Evolutionary conservation across 768 basidiomycete species (phyloP).

Genomic region (Russula dissimulans): DNA sequence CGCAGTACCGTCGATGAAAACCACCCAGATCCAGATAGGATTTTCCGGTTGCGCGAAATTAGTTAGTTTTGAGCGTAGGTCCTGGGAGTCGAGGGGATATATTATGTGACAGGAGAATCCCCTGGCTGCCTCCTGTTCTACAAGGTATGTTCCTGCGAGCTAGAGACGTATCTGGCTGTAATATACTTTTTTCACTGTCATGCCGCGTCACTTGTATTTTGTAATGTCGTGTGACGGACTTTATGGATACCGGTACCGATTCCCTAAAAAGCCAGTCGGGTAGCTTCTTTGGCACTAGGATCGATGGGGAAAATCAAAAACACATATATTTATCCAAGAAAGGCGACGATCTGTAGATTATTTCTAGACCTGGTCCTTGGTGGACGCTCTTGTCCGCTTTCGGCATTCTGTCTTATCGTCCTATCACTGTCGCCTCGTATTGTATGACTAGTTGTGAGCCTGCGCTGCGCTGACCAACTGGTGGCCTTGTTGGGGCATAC

Average conservation of each 20-base stretch:
- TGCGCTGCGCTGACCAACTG: too few species aligned
- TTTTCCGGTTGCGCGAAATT: neutral
- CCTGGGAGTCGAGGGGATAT: too few species aligned
- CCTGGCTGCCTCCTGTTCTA: neutral
- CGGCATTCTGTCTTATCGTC: neutral
- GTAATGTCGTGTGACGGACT: neutral
- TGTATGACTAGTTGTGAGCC: too few species aligned
- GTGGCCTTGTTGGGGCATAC: too few species aligned
- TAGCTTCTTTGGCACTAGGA: too few species aligned
- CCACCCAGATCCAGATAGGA: neutral
- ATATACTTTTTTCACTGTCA: neutral
- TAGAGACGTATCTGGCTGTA: neutral
- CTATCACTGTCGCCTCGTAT: neutral
- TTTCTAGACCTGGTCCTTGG: neutral
- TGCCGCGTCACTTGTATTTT: neutral
- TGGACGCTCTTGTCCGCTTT: neutral
- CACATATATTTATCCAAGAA: neutral
- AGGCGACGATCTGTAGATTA: neutral
- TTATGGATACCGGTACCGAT: too few species aligned
- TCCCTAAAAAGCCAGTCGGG: too few species aligned
- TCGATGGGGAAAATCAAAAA: too few species aligned
- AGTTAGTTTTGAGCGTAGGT: too few species aligned
- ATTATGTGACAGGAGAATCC: too few species aligned
- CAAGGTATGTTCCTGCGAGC: slow-evolving; percentile 6
- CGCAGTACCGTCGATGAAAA: neutral